Evolutionary conservation across 2,329 filamentous ascomycete genomes (phyloP), one percentile per base, ranked within the genome.

Genomic region (Aureobasidium namibiae): DNA sequence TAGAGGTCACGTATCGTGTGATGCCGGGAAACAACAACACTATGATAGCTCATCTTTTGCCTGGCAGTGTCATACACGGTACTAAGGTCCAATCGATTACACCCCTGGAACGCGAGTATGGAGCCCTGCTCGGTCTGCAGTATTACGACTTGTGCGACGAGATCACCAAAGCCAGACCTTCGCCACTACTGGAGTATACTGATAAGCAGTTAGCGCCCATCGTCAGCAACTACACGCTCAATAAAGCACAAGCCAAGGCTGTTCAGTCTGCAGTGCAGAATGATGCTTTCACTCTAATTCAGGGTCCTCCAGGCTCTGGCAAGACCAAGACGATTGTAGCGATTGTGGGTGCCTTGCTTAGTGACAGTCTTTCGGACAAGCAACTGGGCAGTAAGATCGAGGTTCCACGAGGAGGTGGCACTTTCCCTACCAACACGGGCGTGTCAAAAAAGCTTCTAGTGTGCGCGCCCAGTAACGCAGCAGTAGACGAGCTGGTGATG

Each of bases 241-340:
- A 99, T 70, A 79, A 80, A 42, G 94, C 91, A 6, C 94, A 99
- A 70, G 90, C 92, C 3, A 89, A 89, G 72, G 94, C 94, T 8
- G 90, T 99, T 62, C 83, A 94, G 63, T 95, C 92, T 56, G 92
- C 92, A 13, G 83, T 92, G 60, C 92, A 95, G 67, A 99, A 99
- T 66, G 94, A 97, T 73, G 95, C 90, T 0, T 99, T 99, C 69
- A 97, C 94, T 3, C 78, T 99, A 62, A 91, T 99, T 66, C 94
- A 99, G 75, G 94, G 88, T 59, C 94, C 94, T 53, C 94, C 94
- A 1, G 94, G 94, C 72, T 96, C 94, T 4, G 94, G 92, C 69
- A 99, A 99, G 76, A 99, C 94, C 0, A 99, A 99, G 72, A 99
- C 94, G 0, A 99, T 99, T 62, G 84, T 95, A 59, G 94, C 92